phyloP scores from a whole-genome alignment of 2,329 filamentous ascomycete species.

The Myotisia sp. region DNA sequence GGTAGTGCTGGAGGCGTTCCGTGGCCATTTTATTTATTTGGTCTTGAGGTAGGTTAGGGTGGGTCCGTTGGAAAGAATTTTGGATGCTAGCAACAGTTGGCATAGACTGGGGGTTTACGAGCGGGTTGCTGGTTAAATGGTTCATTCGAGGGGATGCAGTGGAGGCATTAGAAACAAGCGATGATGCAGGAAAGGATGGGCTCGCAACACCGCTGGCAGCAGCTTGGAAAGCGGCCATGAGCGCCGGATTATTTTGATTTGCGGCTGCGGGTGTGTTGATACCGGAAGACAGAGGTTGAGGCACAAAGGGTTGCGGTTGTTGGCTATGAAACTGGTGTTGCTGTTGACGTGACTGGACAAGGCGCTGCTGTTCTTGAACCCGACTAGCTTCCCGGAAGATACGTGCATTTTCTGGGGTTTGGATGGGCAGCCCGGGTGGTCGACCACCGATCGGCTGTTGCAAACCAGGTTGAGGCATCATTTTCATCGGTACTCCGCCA shows the following conservation, averaged over 20 bases:
- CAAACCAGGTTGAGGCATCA: slow-evolving; percentile 44
- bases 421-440: slow-evolving; percentile 35
- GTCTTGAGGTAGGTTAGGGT: slow-evolving; percentile 39
- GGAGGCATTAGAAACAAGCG: slow-evolving; percentile 24
- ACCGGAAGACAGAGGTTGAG: slow-evolving; percentile 32
- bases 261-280: slow-evolving; percentile 32
- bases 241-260: slow-evolving; percentile 28
- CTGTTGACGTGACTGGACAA: slow-evolving; percentile 42
- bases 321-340: slow-evolving; percentile 26
- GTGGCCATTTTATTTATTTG: slow-evolving; percentile 41
- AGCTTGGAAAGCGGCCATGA: slow-evolving; percentile 31
- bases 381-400: slow-evolving; percentile 35
- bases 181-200: slow-evolving; percentile 28
- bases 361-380: slow-evolving; percentile 41
- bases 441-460: slow-evolving; percentile 29
- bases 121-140: slow-evolving; percentile 30
- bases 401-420: slow-evolving; percentile 37
- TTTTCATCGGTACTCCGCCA: slow-evolving; percentile 45
- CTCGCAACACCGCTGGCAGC: slow-evolving; percentile 30
- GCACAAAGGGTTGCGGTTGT: slow-evolving; percentile 23
- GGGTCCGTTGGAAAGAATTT: slow-evolving; percentile 37
- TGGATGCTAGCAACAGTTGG: slow-evolving; percentile 41
- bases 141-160: slow-evolving; percentile 35
- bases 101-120: slow-evolving; percentile 35
- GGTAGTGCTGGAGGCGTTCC: slow-evolving; percentile 36